Percentiles rank a stretch among this genome's conserved stretches.
Conservation (phyloP, 2,329 filamentous ascomycete genomes). For the Sclerotiophoma versabilis region DNA sequence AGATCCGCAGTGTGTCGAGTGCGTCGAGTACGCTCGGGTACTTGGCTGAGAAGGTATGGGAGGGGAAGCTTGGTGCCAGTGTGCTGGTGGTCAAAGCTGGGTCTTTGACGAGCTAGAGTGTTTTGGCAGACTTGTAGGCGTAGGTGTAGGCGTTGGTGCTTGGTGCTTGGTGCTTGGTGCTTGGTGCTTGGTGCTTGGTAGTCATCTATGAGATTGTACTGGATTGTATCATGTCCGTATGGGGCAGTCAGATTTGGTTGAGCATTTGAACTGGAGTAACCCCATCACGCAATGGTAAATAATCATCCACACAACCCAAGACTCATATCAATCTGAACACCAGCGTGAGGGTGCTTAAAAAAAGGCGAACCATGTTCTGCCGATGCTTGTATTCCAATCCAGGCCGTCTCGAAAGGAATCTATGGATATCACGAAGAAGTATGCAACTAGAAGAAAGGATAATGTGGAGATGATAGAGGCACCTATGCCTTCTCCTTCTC, state of each 20-base stretch:
- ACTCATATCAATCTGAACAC: no score
- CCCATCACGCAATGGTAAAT: no score
- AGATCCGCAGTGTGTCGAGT: conserved; percentile 36
- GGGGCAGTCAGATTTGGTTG: neutral
- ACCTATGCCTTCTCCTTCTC: conserved; percentile 30
- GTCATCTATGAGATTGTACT: neutral
- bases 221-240: neutral
- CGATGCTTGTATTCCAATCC: conserved; percentile 5
- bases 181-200: neutral
- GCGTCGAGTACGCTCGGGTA: conserved; percentile 61
- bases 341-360: no score
- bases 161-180: neutral
- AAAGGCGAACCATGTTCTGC: neutral
- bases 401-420: conserved; percentile 25
- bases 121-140: no score
- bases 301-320: no score
- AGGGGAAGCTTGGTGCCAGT: conserved; percentile 68
- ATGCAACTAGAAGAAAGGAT: conserved; percentile 19
- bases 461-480: neutral
- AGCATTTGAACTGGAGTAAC: neutral
- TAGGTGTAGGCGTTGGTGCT: neutral
- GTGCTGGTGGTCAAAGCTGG: conserved; percentile 73
- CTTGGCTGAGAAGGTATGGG: conserved; percentile 67
- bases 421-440: conserved; percentile 39
- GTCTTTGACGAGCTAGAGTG: neutral